These are phyloP conservation scores for Nothophaeocryptopus gaeumannii DNA, from an alignment of 2,329 filamentous ascomycete genomes.

Conservation along the genomic window DNA sequence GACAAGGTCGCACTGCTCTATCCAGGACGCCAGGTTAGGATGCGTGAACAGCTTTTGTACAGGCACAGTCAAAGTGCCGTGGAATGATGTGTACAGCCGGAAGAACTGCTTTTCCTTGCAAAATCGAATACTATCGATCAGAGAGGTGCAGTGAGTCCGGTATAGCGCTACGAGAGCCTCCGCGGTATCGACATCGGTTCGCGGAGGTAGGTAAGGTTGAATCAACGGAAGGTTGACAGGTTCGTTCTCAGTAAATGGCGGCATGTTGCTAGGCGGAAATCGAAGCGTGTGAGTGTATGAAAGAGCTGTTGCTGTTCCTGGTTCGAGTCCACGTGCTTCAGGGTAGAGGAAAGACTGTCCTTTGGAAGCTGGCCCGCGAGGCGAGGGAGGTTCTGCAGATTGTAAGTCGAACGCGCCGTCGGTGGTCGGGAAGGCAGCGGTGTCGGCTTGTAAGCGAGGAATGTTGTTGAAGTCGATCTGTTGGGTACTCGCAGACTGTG, in stretches of 20 bases:
- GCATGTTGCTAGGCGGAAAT: slow-evolving; percentile 59
- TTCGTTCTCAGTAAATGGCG: slow-evolving; percentile 61
- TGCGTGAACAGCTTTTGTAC: slow-evolving; percentile 89
- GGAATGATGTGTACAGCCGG: slow-evolving; percentile 89
- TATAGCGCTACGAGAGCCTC: slow-evolving; percentile 85
- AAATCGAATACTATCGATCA: slow-evolving; percentile 92
- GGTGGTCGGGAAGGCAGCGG: slow-evolving; percentile 44
- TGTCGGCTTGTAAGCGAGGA: slow-evolving; percentile 48
- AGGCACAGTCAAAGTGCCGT: slow-evolving; percentile 92
- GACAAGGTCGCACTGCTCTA: slow-evolving; percentile 90
- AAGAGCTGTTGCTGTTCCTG: slow-evolving; percentile 41
- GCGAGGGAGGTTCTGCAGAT: slow-evolving; percentile 28
- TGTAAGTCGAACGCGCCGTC: slow-evolving; percentile 33
- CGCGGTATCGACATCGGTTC: slow-evolving; percentile 82
- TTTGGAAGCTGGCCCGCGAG: slow-evolving; percentile 42
- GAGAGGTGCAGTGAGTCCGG: slow-evolving; percentile 87
- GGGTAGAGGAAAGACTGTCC: slow-evolving; percentile 49
- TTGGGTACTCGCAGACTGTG: slow-evolving; percentile 32
- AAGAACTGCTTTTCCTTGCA: slow-evolving; percentile 98
- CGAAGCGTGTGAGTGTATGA: slow-evolving; percentile 62
- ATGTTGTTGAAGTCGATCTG: slow-evolving; percentile 40
- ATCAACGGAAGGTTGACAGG: slow-evolving; percentile 81
- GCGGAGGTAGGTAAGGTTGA: slow-evolving; percentile 71
- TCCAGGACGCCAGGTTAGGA: slow-evolving; percentile 80
- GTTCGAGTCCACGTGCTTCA: slow-evolving; percentile 42